Conservation (phyloP, 2,329 filamentous ascomycete genomes). For the Botrytis medusae region DNA sequence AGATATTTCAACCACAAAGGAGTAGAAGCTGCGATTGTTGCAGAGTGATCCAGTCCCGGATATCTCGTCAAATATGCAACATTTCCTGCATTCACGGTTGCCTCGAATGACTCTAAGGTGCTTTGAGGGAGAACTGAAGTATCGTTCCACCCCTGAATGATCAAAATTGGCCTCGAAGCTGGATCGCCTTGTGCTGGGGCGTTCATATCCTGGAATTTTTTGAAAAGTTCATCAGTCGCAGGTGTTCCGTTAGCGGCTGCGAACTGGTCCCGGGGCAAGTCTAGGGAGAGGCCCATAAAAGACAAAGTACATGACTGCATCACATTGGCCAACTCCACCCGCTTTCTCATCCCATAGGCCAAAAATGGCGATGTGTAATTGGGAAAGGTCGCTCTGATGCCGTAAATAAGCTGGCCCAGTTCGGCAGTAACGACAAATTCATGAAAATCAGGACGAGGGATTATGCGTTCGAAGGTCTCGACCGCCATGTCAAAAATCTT, state of each 20-base stretch:
- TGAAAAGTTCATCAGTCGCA: neutral
- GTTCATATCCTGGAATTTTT: neutral
- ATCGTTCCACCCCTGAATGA: neutral
- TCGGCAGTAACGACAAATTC: neutral
- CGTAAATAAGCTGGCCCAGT: neutral
- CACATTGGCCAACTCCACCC: neutral
- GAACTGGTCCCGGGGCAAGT: neutral
- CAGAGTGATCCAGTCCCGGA: neutral
- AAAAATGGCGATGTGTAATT: neutral
- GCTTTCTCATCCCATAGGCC: neutral
- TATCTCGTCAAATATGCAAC: neutral
- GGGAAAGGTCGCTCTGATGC: neutral
- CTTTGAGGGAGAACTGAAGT: neutral
- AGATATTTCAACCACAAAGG: neutral
- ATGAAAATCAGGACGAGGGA: neutral
- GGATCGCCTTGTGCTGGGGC: neutral
- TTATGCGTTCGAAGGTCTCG: neutral
- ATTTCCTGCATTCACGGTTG: neutral
- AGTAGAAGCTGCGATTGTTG: neutral
- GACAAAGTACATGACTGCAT: neutral
- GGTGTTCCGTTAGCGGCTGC: neutral
- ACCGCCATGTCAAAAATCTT: neutral
- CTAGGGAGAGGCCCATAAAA: neutral
- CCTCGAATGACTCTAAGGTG: neutral
- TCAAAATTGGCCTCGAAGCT: neutral